Conservation (phyloP, 306 rosid species). For the Cercis canadensis region DNA sequence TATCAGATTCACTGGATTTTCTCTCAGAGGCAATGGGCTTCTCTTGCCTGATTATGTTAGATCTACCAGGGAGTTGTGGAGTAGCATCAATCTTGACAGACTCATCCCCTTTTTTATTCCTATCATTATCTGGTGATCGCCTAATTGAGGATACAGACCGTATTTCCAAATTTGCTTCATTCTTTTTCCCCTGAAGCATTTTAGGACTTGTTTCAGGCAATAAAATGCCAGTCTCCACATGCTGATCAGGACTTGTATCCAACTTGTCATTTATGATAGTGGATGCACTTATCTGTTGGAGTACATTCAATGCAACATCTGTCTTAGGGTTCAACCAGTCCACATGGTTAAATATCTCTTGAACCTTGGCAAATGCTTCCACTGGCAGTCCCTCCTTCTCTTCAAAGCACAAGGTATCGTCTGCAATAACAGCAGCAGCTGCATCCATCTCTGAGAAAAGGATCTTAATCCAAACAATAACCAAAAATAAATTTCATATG, state of each 20-base stretch:
- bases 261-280: slow-evolving; percentile 51
- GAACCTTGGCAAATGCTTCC: slow-evolving; percentile 95
- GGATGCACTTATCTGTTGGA: slow-evolving; percentile 68
- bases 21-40: slow-evolving; percentile 40
- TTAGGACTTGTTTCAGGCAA: slow-evolving; percentile 48
- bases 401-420: slow-evolving; percentile 67
- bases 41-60: slow-evolving; percentile 31
- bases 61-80: slow-evolving; percentile 27
- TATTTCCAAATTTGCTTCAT: slow-evolving; percentile 34
- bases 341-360: slow-evolving; percentile 83
- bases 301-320: slow-evolving; percentile 67
- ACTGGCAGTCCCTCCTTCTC: slow-evolving; percentile 89
- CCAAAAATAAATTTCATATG: slow-evolving; percentile 40
- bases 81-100: slow-evolving; percentile 32
- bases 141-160: slow-evolving; percentile 44
- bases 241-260: slow-evolving; percentile 48
- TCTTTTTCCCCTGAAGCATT: slow-evolving; percentile 41
- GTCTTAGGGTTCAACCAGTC: slow-evolving; percentile 87
- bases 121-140: slow-evolving; percentile 41
- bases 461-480: slow-evolving; percentile 62
- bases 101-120: slow-evolving; percentile 43
- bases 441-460: slow-evolving; percentile 96
- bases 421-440: slow-evolving; percentile 54
- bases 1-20: slow-evolving; percentile 37
- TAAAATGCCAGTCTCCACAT: slow-evolving; percentile 35